Conservation (phyloP, 257 asterid genomes). For the Fraxinus excelsior region DNA sequence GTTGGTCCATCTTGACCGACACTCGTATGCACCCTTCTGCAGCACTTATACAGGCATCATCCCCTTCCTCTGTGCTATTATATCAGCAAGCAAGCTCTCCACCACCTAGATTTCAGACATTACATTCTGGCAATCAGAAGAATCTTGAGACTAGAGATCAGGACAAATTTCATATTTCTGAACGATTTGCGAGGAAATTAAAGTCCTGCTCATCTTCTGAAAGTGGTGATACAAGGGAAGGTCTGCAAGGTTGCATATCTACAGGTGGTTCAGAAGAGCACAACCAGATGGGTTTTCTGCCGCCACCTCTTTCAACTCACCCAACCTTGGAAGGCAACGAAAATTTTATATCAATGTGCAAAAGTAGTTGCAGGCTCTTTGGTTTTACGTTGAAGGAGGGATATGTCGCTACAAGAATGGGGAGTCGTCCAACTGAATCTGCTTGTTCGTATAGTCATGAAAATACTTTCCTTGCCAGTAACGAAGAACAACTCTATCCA, state of each 20-base stretch:
- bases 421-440: constrained; percentile 29
- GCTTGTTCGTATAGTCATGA: constrained; percentile 27
- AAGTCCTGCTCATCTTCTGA: constrained; percentile 29
- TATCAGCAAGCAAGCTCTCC: constrained; percentile 51
- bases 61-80: constrained; percentile 57
- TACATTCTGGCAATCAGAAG: constrained; percentile 30
- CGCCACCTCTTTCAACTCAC: constrained; percentile 39
- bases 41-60: constrained; percentile 35
- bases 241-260: constrained; percentile 28
- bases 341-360: constrained; percentile 47
- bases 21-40: constrained; percentile 34
- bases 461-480: constrained; percentile 34
- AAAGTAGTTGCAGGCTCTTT: constrained; percentile 73
- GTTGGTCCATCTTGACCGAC: constrained; percentile 49
- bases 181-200: constrained; percentile 28
- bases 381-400: constrained; percentile 86
- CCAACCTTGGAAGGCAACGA: constrained; percentile 41
- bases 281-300: constrained; percentile 18
- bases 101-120: constrained; percentile 35
- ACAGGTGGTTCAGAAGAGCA: constrained; percentile 32
- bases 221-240: constrained; percentile 24
- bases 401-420: constrained; percentile 29
- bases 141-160: constrained; percentile 32
- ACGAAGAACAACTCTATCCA: constrained; percentile 42
- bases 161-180: constrained; percentile 39